Evolutionary conservation across 139 green algal genomes (phyloP), one percentile per base, ranked within the genome.

Genomic region (Haematococcus sp.): DNA sequence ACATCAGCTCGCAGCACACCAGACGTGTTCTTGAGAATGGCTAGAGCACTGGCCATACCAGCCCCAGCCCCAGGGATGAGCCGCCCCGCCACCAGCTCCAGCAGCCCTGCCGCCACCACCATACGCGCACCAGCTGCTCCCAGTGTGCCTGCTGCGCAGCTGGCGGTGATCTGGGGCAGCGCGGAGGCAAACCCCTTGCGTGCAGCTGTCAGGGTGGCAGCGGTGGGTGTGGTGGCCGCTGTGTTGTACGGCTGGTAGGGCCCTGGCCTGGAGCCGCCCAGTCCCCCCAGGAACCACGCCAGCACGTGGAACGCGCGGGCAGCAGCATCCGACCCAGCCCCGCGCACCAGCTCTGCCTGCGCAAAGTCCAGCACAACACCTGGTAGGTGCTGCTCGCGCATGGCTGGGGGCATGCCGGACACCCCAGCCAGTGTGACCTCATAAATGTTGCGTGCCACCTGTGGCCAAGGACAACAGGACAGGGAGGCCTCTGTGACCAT

Each of bases 281-380:
- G 40, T 7, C 34, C 52, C 20, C 54, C 46, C 56, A 85, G 52
- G 27, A 81, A 70, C 79, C 79, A 85, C 35, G 43, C 34, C 56
- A 85, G 70, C 56, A 81, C 51, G 56, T 85, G 74, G 31, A 74
- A 44, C 31, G 79, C 79, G 1, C 79, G 59, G 11, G 68, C 68
- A 11, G 7, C 40, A 19, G 40, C 11, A 11, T 49, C 40, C 40
- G 40, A 11, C 7, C 40, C 32, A 27, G 13, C n/a, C 35, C 75
- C 25, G 4, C 44, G 15, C 31, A 54, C 61, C n/a, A 72, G 73
- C 68, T 80, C 73, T 32, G 43, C 63, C 13, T 77, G 60, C 32
- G 60, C 78, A 54, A 77, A 76, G 49, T 79, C 67, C 11, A 79
- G 59, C n/a, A 77, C 72, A 2, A 83, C 52, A 25, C 55, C 13